Conservation (phyloP, 2,329 filamentous ascomycete species). For the Cladobotryum mycophilum region DNA sequence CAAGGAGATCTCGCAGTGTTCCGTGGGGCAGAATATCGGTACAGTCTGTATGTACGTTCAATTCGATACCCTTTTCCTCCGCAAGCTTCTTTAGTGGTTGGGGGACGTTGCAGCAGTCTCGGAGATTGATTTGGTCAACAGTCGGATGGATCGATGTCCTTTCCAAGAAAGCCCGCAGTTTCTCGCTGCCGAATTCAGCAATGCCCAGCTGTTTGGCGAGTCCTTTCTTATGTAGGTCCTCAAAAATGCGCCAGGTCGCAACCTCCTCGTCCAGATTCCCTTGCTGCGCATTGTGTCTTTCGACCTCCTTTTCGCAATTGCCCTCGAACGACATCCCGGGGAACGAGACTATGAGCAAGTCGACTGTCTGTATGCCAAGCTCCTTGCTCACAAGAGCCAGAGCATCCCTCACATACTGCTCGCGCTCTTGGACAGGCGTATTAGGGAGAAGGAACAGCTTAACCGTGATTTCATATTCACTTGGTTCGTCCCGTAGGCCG, state of each 20-base stretch:
- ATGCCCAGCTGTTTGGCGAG: slow-evolving; percentile 72
- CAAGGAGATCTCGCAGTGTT: slow-evolving; percentile 77
- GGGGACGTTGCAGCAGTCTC: slow-evolving; percentile 93
- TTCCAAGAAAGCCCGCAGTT: slow-evolving; percentile 70
- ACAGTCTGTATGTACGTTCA: slow-evolving; percentile 91
- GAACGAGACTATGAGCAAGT: slow-evolving; percentile 88
- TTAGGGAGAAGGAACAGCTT: slow-evolving; percentile 89
- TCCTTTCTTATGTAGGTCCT: slow-evolving; percentile 65
- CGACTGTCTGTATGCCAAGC: slow-evolving; percentile 66
- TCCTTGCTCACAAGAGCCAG: slow-evolving; percentile 75
- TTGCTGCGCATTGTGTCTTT: slow-evolving; percentile 54
- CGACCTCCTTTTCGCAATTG: slow-evolving; percentile 74
- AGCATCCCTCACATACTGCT: slow-evolving; percentile 68
- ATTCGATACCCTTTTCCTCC: slow-evolving; percentile 74
- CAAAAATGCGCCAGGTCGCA: slow-evolving; percentile 65
- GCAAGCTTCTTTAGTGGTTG: slow-evolving; percentile 79
- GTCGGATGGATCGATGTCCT: slow-evolving; percentile 65
- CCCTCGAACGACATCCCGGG: slow-evolving; percentile 91
- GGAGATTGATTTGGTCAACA: slow-evolving; percentile 93
- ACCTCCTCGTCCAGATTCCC: slow-evolving; percentile 61
- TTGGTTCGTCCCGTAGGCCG: slow-evolving; percentile 71
- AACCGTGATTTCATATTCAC: slow-evolving; percentile 87
- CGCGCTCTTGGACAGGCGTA: slow-evolving; percentile 57
- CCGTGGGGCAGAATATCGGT: slow-evolving; percentile 84
- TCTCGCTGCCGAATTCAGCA: slow-evolving; percentile 83